Conservation (phyloP, 2,329 filamentous ascomycete genomes). For the Ceratocystis huliohia region DNA sequence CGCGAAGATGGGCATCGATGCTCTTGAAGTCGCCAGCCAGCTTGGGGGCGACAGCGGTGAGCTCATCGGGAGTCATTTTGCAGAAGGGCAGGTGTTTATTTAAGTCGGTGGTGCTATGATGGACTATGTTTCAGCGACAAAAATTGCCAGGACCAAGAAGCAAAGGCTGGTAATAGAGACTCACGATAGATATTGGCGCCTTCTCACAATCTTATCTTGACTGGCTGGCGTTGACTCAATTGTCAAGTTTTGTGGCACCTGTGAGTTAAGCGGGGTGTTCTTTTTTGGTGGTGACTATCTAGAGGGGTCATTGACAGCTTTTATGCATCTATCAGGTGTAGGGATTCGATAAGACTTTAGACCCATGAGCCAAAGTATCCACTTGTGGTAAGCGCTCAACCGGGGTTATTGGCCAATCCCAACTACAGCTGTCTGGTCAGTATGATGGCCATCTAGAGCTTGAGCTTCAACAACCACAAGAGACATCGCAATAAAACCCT, state of each 20-base stretch:
- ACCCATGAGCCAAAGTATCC: background rate
- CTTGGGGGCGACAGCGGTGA: slow-evolving; percentile 38
- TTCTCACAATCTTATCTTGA: background rate
- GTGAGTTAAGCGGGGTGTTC: slow-evolving; percentile 12
- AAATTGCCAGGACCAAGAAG: background rate
- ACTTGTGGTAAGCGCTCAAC: background rate
- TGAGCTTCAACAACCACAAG: background rate
- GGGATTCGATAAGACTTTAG: background rate
- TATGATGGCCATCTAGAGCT: background rate
- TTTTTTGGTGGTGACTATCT: slow-evolving; percentile 1
- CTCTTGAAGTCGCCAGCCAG: slow-evolving; percentile 64
- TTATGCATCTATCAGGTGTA: slow-evolving; percentile 6
- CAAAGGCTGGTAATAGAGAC: background rate
- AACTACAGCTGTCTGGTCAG: background rate
- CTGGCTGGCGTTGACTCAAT: slow-evolving; percentile 15
- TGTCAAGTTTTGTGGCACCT: slow-evolving; percentile 17
- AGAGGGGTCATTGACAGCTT: background rate
- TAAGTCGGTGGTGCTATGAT: background rate
- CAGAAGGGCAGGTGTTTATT: background rate
- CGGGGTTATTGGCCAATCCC: slow-evolving; percentile 8
- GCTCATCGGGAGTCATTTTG: slow-evolving; percentile 46
- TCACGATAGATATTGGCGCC: background rate
- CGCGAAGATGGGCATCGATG: slow-evolving; percentile 58
- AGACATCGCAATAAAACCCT: background rate
- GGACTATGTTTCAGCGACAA: slow-evolving; percentile 5